Percentiles rank a stretch among this genome's conserved stretches.
Evolutionary conservation across 257 asterid genomes (phyloP).

Genomic region (Nicotiana noctiflora): DNA sequence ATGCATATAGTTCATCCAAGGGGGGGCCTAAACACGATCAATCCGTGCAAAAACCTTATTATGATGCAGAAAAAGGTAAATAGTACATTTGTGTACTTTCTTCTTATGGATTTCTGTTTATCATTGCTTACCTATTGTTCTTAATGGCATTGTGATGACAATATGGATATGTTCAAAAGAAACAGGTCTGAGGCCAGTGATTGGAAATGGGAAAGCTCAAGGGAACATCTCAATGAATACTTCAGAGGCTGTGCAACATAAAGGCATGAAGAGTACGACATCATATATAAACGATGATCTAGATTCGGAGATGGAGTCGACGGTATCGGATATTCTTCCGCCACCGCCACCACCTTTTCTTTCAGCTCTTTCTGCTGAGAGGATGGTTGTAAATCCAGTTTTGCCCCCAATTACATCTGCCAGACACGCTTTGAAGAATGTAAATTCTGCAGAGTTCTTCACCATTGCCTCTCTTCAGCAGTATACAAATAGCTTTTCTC

Average conservation of each 20-base stretch:
- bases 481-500: conserved; percentile 80
- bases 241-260: conserved; percentile 10
- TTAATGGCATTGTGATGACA: background rate
- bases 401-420: conserved; percentile 35
- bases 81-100: background rate
- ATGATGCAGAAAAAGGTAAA: conserved; percentile 43
- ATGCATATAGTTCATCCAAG: conserved; percentile 19
- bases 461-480: conserved; percentile 78
- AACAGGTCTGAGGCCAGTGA: conserved; percentile 26
- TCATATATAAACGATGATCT: conserved; percentile 22
- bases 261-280: conserved; percentile 24
- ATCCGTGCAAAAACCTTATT: conserved; percentile 28
- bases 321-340: conserved; percentile 18
- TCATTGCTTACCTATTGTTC: background rate
- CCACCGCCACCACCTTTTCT: conserved; percentile 52
- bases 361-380: conserved; percentile 52
- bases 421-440: conserved; percentile 22
- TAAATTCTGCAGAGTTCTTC: conserved; percentile 38
- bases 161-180: conserved; percentile 16
- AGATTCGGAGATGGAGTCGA: conserved; percentile 33
- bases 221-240: conserved; percentile 5
- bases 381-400: conserved; percentile 51
- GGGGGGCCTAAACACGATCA: conserved; percentile 28
- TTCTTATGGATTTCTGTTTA: background rate
- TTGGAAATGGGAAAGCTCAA: conserved; percentile 14